These are phyloP conservation scores for Elsinoe arachidis DNA, from an alignment of 2,329 filamentous ascomycete species.

Conservation along the genomic window DNA sequence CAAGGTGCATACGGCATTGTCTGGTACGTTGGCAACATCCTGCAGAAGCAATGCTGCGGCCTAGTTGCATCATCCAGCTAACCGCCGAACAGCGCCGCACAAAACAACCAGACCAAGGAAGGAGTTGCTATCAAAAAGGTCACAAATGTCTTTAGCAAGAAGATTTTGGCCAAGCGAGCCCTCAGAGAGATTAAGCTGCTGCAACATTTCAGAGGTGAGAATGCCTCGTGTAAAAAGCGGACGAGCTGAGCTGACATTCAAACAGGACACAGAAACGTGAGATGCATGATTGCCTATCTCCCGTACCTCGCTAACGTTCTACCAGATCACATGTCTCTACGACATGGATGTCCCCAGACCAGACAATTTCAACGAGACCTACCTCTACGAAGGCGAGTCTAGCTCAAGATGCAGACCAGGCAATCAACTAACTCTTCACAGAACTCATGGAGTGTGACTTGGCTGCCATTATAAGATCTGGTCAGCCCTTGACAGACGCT, in stretches of 20 bases:
- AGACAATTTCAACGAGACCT: conserved; percentile 98
- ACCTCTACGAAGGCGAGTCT: conserved; percentile 83
- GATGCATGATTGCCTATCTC: conserved; percentile 9
- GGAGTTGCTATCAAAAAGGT: conserved; percentile 99
- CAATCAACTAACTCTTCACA: conserved; percentile 32
- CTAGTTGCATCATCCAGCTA: neutral
- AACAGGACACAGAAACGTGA: conserved; percentile 40
- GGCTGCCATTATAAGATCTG: conserved; percentile 78
- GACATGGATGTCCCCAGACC: conserved; percentile 97
- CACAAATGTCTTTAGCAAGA: conserved; percentile 99
- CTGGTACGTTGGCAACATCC: conserved; percentile 53
- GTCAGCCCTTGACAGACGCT: conserved; percentile 92
- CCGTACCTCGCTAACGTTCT: conserved; percentile 8
- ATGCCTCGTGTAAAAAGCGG: neutral
- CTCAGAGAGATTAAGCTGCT: conserved; percentile 97
- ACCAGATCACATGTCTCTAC: conserved; percentile 95
- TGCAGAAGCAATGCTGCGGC: neutral
- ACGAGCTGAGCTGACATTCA: conserved; percentile 1
- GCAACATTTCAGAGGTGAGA: conserved; percentile 73
- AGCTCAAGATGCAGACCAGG: too few species aligned
- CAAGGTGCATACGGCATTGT: conserved; percentile 98
- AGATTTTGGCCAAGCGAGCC: conserved; percentile 96
- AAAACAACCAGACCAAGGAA: conserved; percentile 82
- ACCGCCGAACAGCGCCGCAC: conserved; percentile 60
- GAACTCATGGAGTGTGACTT: conserved; percentile 99